Evolutionary conservation across 768 basidiomycete genomes (phyloP).

Genomic region (Tulasnella sp.): DNA sequence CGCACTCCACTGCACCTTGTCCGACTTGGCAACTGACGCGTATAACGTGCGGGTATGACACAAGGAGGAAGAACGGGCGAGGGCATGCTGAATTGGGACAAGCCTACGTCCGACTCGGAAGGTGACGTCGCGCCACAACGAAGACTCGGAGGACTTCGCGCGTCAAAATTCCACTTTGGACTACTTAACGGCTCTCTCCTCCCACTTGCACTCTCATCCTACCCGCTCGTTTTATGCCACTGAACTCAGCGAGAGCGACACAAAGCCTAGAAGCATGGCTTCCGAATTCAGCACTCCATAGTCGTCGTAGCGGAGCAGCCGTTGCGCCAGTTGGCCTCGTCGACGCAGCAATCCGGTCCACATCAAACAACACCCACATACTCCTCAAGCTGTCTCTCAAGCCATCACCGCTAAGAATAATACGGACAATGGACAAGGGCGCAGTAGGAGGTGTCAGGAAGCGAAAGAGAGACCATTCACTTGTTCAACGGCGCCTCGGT

Average conservation of each 20-base stretch:
- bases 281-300: conserved; percentile 23
- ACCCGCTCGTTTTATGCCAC: background rate
- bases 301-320: conserved; percentile 36
- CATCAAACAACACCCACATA: conserved; percentile 24
- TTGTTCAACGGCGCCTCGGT: background rate
- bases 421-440: background rate
- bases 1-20: too few species aligned
- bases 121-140: too few species aligned
- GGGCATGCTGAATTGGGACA: too few species aligned
- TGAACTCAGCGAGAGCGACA: conserved; percentile 39
- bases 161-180: background rate
- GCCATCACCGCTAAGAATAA: background rate
- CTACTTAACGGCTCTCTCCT: conserved; percentile 1
- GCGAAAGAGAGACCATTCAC: conserved; percentile 24
- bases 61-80: too few species aligned
- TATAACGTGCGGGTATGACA: too few species aligned
- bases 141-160: background rate
- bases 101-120: too few species aligned
- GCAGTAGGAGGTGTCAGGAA: conserved; percentile 31
- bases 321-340: conserved; percentile 38
- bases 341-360: conserved; percentile 34
- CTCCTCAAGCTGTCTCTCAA: conserved; percentile 3
- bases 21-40: too few species aligned
- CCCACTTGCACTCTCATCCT: background rate
- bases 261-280: conserved; percentile 31